phyloP scores from a whole-genome alignment of 768 basidiomycete species.

The Gymnopilus dilepis region DNA sequence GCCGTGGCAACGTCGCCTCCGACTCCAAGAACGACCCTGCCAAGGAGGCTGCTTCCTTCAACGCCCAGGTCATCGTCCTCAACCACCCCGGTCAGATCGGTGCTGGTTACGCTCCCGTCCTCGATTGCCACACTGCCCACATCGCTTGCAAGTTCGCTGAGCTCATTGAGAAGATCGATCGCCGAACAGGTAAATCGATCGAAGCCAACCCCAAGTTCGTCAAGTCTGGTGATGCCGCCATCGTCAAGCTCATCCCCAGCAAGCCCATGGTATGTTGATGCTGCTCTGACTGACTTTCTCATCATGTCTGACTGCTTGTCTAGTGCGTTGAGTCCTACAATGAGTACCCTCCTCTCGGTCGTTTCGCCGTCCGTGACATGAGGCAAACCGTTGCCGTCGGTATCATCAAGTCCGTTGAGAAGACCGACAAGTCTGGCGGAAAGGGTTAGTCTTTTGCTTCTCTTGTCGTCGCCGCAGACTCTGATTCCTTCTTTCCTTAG shows the following conservation, averaged over 20 bases:
- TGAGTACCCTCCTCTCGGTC: conserved; percentile 99
- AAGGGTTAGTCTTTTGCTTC: conserved; percentile 61
- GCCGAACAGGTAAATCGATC: conserved; percentile 93
- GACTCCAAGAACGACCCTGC: conserved; percentile 99
- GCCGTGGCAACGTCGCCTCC: conserved; percentile 98
- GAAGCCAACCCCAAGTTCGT: conserved; percentile 94
- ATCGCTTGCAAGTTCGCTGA: conserved; percentile 99
- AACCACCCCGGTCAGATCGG: conserved; percentile 99
- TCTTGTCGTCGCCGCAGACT: neutral
- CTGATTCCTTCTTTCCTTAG: conserved; percentile 38
- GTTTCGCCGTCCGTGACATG: conserved; percentile 99
- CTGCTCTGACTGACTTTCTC: neutral
- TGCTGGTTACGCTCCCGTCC: conserved; percentile 97
- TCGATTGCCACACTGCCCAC: conserved; percentile 99
- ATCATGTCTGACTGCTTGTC: neutral
- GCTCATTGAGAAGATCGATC: conserved; percentile 99
- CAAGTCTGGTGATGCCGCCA: conserved; percentile 99
- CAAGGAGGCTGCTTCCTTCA: conserved; percentile 99
- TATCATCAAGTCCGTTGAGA: conserved; percentile 98
- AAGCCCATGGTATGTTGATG: conserved; percentile 79
- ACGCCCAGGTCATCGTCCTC: conserved; percentile 99
- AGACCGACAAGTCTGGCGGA: conserved; percentile 87
- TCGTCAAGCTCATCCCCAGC: conserved; percentile 94
- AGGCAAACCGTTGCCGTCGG: conserved; percentile 98
- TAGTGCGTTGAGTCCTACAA: conserved; percentile 76